Percentiles rank a stretch among this genome's conserved stretches.
phyloP scores from a whole-genome alignment of 257 asterid species.

The Catharanthus roseus region DNA sequence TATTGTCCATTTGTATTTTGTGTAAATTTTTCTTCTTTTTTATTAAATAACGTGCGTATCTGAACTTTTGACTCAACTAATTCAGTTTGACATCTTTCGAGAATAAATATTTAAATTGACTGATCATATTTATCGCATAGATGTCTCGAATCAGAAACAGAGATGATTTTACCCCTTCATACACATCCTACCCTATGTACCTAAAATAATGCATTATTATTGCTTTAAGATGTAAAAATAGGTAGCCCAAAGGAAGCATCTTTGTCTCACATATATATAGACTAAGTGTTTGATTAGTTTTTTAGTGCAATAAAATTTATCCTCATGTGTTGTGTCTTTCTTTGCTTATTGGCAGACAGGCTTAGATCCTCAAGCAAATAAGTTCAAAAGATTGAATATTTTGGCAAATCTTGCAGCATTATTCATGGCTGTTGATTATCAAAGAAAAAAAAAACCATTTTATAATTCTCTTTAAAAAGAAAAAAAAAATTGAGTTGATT shows the following conservation, averaged over 20 bases:
- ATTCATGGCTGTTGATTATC: not conserved
- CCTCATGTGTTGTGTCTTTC: not conserved
- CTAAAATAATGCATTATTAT: slow-evolving; percentile 2
- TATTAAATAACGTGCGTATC: no score
- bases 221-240: slow-evolving; percentile 6
- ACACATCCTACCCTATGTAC: not conserved
- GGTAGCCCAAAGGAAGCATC: slow-evolving; percentile 6
- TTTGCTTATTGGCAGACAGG: slow-evolving; percentile 15
- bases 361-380: slow-evolving; percentile 8
- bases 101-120: no score
- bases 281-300: not conserved
- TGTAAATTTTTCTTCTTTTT: slow-evolving; percentile 1
- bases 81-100: no score
- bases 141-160: no score
- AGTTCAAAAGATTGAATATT: not conserved
- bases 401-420: slow-evolving; percentile 3
- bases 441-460: not conserved
- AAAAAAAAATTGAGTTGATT: not conserved
- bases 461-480: no score
- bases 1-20: not conserved
- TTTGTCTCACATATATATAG: not conserved
- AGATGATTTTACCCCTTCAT: no score
- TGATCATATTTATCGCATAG: no score
- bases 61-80: no score
- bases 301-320: not conserved